Evolutionary conservation across 495 filamentous ascomycete species (phyloP).

Genomic region (Penicillium alfredii): DNA sequence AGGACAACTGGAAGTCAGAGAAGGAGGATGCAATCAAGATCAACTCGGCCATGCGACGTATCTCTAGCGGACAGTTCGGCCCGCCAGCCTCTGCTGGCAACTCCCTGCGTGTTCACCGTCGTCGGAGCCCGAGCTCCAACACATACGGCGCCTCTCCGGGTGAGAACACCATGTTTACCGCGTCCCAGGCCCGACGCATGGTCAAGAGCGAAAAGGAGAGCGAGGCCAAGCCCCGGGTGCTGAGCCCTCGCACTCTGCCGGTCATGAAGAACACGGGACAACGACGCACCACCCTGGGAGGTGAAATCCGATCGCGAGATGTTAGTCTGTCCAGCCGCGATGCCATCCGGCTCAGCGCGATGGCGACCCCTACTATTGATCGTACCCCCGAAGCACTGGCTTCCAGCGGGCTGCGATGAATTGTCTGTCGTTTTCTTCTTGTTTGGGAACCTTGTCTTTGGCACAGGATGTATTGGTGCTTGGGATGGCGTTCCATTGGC

Average conservation of each 20-base stretch:
- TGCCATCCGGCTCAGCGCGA: slow-evolving; percentile 40
- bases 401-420: slow-evolving; percentile 14
- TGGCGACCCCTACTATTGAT: slow-evolving; percentile 25
- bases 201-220: slow-evolving; percentile 58
- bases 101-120: slow-evolving; percentile 45
- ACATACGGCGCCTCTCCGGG: slow-evolving; percentile 50
- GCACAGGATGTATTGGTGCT: slow-evolving; percentile 13
- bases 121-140: slow-evolving; percentile 56
- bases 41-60: slow-evolving; percentile 57
- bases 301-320: slow-evolving; percentile 43
- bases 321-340: slow-evolving; percentile 38
- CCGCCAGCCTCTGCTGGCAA: slow-evolving; percentile 25
- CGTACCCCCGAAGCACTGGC: slow-evolving; percentile 5
- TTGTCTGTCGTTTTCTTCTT: slow-evolving; percentile 11
- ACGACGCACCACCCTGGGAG: slow-evolving; percentile 46
- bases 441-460: no score
- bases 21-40: slow-evolving; percentile 55
- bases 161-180: slow-evolving; percentile 59
- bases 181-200: slow-evolving; percentile 64
- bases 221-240: slow-evolving; percentile 49
- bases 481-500: slow-evolving; percentile 29
- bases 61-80: slow-evolving; percentile 33
- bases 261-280: slow-evolving; percentile 55
- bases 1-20: slow-evolving; percentile 44
- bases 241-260: slow-evolving; percentile 60